Percentiles rank a stretch among this genome's conserved stretches.
Evolutionary conservation across 768 basidiomycete species (phyloP).

Genomic region (Filobasidium floriforme): DNA sequence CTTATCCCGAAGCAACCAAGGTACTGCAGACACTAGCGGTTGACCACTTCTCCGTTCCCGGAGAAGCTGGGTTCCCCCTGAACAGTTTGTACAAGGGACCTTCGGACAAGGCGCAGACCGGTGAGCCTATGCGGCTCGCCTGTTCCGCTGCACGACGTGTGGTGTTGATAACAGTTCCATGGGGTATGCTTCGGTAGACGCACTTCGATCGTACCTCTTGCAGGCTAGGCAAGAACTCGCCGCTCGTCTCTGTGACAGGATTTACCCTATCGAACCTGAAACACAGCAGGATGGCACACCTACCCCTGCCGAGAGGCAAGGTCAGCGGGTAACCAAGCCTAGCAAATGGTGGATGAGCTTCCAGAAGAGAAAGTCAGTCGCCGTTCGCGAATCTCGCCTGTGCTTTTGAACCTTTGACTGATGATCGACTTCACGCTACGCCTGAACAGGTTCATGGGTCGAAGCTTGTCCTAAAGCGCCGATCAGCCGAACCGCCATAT

Average conservation of each 20-base stretch:
- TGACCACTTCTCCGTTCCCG: constrained; percentile 86
- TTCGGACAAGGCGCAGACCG: constrained; percentile 65
- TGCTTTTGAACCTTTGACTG: neutral
- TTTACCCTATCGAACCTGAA: constrained; percentile 57
- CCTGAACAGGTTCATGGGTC: constrained; percentile 4
- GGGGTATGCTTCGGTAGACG: constrained; percentile 52
- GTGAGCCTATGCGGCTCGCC: constrained; percentile 48
- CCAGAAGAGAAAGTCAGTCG: constrained; percentile 66
- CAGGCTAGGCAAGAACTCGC: constrained; percentile 92
- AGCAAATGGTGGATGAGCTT: constrained; percentile 99
- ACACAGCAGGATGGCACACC: constrained; percentile 60
- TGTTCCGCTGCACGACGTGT: neutral
- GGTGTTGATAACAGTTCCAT: neutral
- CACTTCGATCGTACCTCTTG: constrained; percentile 78
- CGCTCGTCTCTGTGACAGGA: constrained; percentile 69
- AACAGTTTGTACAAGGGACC: constrained; percentile 87
- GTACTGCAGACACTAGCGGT: constrained; percentile 83
- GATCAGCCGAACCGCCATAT: neutral
- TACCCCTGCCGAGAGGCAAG: constrained; percentile 25
- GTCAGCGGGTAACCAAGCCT: constrained; percentile 59
- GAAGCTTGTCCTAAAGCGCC: neutral
- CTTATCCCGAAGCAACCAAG: constrained; percentile 71
- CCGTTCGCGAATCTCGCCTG: neutral
- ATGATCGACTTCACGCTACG: neutral
- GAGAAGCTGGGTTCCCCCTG: constrained; percentile 87